Conservation (phyloP, 1,284 basidiomycete species). For the Phylloboletellus chloephorus region DNA sequence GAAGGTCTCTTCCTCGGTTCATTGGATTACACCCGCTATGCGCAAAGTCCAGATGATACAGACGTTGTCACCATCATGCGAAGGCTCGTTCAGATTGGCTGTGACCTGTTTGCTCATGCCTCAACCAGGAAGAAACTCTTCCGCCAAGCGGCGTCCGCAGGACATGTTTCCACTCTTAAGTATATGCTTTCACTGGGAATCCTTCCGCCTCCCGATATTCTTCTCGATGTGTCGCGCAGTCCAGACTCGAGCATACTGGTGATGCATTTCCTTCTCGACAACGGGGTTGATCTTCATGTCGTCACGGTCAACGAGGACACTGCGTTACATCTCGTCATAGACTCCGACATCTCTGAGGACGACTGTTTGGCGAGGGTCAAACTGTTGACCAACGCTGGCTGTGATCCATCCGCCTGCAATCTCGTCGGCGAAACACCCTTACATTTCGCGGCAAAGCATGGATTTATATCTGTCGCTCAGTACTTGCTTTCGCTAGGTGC, state of each 20-base stretch:
- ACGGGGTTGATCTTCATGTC: not conserved
- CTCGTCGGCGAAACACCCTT: not conserved
- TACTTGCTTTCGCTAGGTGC: not conserved
- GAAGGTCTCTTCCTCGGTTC: not conserved
- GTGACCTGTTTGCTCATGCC: not conserved
- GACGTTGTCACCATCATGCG: not conserved
- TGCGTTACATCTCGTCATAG: not conserved
- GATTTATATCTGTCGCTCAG: not conserved
- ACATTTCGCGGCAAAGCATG: not conserved
- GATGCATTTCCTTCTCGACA: not conserved
- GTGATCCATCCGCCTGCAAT: not conserved
- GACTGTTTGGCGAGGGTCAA: conserved; percentile 6
- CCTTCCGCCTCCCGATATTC: conserved; percentile 1
- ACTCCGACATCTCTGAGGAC: not conserved
- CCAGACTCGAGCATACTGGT: not conserved
- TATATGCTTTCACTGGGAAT: not conserved
- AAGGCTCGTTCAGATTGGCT: conserved; percentile 1
- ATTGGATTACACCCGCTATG: conserved; percentile 1
- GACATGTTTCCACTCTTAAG: not conserved
- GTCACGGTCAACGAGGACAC: not conserved
- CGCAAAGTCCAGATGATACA: not conserved
- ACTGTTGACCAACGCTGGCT: not conserved
- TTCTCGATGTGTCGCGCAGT: not conserved
- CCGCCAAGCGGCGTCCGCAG: not conserved
- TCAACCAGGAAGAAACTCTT: not conserved